Conservation (phyloP, 306 rosid species). For the Sechiopsis laciniata region DNA sequence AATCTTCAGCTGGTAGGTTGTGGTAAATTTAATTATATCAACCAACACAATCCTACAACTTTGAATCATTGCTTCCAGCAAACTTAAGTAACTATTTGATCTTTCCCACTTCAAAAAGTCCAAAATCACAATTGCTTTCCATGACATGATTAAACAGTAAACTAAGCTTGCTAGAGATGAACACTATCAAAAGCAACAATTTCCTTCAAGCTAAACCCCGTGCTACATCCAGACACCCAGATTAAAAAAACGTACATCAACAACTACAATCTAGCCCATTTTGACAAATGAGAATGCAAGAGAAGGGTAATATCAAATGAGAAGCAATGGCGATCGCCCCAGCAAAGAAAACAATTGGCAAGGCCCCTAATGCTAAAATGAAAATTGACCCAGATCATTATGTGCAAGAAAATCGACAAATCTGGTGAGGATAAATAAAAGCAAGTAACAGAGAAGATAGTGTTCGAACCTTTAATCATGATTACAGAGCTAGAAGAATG, state of each 20-base stretch:
- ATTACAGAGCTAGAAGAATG: slow-evolving; percentile 31
- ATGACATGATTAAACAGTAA: neutral
- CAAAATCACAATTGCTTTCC: neutral
- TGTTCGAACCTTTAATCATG: slow-evolving; percentile 71
- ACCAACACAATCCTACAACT: neutral
- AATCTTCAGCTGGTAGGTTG: too few relatives aligned
- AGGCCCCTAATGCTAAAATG: neutral
- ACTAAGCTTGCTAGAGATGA: neutral
- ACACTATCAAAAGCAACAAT: neutral
- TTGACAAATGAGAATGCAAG: too few relatives aligned
- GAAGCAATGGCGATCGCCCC: neutral
- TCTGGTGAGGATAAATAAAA: neutral
- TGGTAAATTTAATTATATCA: too few relatives aligned
- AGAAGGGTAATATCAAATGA: neutral
- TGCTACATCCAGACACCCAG: neutral
- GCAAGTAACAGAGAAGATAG: neutral
- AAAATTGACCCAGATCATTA: slow-evolving; percentile 2
- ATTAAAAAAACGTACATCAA: neutral
- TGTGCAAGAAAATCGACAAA: neutral
- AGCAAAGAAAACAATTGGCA: neutral
- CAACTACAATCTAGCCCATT: too few relatives aligned
- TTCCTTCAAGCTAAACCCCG: neutral
- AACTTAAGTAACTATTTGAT: neutral
- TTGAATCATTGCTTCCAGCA: neutral
- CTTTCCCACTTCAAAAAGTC: neutral